Conservation (phyloP, 2,329 filamentous ascomycete species). For the Tothia fuscella region DNA sequence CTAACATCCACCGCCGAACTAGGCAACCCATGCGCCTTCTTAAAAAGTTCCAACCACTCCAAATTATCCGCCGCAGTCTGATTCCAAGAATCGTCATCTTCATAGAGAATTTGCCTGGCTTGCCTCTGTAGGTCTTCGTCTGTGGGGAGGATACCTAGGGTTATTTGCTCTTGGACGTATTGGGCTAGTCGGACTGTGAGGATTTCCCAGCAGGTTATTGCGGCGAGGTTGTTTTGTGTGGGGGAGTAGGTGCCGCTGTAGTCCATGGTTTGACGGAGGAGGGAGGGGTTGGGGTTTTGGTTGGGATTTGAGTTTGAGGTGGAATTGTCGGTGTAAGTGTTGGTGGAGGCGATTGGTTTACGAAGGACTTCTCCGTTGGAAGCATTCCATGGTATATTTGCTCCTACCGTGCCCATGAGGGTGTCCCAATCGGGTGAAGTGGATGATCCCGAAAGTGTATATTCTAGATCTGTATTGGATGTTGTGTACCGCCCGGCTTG, state of each 20-base stretch:
- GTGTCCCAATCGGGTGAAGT: slow-evolving; percentile 2
- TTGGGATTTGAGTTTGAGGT: not conserved
- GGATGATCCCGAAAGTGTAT: not conserved
- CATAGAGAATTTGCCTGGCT: slow-evolving; percentile 36
- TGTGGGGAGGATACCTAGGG: slow-evolving; percentile 28
- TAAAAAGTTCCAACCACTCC: slow-evolving; percentile 12
- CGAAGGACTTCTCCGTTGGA: too few relatives aligned
- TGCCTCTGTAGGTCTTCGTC: slow-evolving; percentile 39
- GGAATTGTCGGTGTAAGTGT: slow-evolving; percentile 3
- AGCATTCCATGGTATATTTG: not conserved
- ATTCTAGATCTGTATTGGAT: slow-evolving; percentile 3
- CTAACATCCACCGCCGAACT: not conserved
- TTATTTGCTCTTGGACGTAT: slow-evolving; percentile 29
- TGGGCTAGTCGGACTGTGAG: slow-evolving; percentile 34
- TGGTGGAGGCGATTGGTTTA: not conserved
- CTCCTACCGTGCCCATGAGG: not conserved
- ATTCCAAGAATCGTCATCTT: slow-evolving; percentile 38
- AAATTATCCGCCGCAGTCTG: slow-evolving; percentile 27
- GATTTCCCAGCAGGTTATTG: slow-evolving; percentile 38
- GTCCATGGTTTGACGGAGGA: not conserved
- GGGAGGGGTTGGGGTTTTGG: not conserved
- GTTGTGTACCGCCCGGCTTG: not conserved
- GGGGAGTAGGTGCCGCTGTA: slow-evolving; percentile 7
- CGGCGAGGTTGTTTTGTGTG: not conserved
- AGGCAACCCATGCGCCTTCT: slow-evolving; percentile 12